Evolutionary conservation across 306 rosid species (phyloP), one percentile per base, ranked within the genome.

Genomic region (Trichosanthes cucumerina): DNA sequence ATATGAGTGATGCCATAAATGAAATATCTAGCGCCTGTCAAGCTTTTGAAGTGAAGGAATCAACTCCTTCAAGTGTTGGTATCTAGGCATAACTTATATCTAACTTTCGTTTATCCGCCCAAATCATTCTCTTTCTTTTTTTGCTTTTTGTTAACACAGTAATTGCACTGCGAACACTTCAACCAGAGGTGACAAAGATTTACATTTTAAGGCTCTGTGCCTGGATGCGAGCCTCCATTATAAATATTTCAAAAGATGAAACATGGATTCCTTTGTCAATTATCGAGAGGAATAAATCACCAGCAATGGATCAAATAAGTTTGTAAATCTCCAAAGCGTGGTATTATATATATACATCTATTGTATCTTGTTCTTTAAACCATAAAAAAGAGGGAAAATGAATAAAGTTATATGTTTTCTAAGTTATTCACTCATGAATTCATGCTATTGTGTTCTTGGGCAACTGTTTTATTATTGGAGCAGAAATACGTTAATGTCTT

Each of bases 201-300:
- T 96, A 96, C 73, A 82, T 92, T 78, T 74, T 96, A 75, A 91
- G 98, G 90, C 97, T 96, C 80, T 96, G 98, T 85, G 87, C 97
- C 62, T 96, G 98, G 99, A 90, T 93, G 99, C 91, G 97, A 73
- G 93, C 84, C 71, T 88, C 97, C 41, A 93, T 89, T 66, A 87
- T 82, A 81, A 96, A 87, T 77, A 87, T 92, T 69, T 96, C 96
- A 80, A 93, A 91, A 86, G 97, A 86, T 52, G 98, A 91, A 85
- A 85, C 92, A 49, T 96, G 99, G 99, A 85, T 87, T 66, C 89
- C 89, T 71, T 93, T 92, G 66, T 96, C 99, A 79, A 85, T 88
- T 85, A 93, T 96, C 79, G 99, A 92, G 83, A 83, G 99, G 93
- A 92, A 91, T 81, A 96, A 86, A 87, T 96, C 99, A 82, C 97